Conservation (phyloP, 371 early-diverging fungal genomes). For the Mucor mucedo region DNA sequence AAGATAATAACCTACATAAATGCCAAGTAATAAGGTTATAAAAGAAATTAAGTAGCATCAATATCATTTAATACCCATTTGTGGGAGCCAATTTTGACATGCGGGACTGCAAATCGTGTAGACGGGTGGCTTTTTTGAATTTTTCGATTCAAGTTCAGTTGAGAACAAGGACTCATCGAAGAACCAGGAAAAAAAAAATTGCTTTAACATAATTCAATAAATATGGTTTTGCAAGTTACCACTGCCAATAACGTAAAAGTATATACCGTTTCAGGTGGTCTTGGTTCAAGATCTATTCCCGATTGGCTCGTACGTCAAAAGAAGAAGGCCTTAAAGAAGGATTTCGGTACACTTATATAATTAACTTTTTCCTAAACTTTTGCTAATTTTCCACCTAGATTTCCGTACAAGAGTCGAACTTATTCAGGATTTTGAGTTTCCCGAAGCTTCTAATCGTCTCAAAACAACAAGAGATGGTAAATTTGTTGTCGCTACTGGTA, state of each 20-base stretch:
- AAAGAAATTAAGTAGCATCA: too few relatives aligned
- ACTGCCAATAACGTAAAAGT: slow-evolving; percentile 90
- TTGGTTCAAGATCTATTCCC: slow-evolving; percentile 84
- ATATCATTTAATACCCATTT: neutral
- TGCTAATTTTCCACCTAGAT: slow-evolving; percentile 54
- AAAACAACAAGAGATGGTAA: slow-evolving; percentile 88
- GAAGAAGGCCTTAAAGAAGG: slow-evolving; percentile 84
- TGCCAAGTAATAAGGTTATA: too few relatives aligned
- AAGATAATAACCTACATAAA: too few relatives aligned
- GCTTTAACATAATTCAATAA: slow-evolving; percentile 9
- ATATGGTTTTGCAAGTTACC: slow-evolving; percentile 78
- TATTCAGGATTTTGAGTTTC: slow-evolving; percentile 97
- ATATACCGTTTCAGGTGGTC: slow-evolving; percentile 89
- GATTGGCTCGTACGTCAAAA: slow-evolving; percentile 93
- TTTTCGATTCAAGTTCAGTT: too few relatives aligned
- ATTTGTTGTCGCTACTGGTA: slow-evolving; percentile 92
- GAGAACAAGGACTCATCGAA: neutral
- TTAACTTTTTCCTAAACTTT: neutral
- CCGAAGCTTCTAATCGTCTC: slow-evolving; percentile 91
- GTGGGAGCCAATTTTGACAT: neutral
- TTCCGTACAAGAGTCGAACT: slow-evolving; percentile 90
- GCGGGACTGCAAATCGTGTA: too few relatives aligned
- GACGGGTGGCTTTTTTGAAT: too few relatives aligned
- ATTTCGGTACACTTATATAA: slow-evolving; percentile 67
- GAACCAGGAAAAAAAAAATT: neutral